Base-by-base conservation (phyloP, 768 basidiomycete genomes). In the Tulasnella sp. region DNA sequence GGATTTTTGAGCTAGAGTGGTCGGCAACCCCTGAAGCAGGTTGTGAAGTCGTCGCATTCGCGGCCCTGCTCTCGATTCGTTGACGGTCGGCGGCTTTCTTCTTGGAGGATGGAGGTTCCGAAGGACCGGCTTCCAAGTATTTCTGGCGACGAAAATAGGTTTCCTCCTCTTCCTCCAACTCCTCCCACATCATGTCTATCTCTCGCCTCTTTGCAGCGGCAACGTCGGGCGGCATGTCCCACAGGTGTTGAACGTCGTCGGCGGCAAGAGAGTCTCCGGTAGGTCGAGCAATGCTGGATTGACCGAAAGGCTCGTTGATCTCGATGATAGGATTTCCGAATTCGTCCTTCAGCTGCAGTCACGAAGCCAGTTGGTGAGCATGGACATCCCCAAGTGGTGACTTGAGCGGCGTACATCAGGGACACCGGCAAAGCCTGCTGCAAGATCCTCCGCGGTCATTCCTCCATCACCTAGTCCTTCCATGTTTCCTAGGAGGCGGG, bases 211-310 rank as follows among this genome's bases (percentile, higher is more conserved):
- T 58, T 3, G 31, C 39, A n/a, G 49, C 73, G n/a, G 52, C 52
- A 22, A 54, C 73, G 11, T 58, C 45, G 1, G 73, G 73, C 22
- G 73, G 34, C 73, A 74, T 74, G n/a, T 74, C 73, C 49, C 64
- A 58, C 25, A 58, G 54, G 54, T 67, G 73, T 37, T 45, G 37
- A n/a, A 74, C 54, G 15, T 45, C 45, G 22, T 45, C 42, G 19
- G 49, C 42, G 19, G 37, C 25, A 34, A 58, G 31, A 1, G 52
- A 52, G 52, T 37, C 39, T 40, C 73, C 73, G 15, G 45, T 52
- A 34, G 73, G 73, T 58, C 29, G 7, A 58, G 19, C 5, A 37
- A 74, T 74, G 38, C 34, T 74, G 45, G 36, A 37, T 34, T 58
- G 37, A n/a, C 34, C 49, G 9, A 37, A 34, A 19, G 29, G 31